phyloP scores from a whole-genome alignment of 257 asterid genomes.

The Echium plantagineum region DNA sequence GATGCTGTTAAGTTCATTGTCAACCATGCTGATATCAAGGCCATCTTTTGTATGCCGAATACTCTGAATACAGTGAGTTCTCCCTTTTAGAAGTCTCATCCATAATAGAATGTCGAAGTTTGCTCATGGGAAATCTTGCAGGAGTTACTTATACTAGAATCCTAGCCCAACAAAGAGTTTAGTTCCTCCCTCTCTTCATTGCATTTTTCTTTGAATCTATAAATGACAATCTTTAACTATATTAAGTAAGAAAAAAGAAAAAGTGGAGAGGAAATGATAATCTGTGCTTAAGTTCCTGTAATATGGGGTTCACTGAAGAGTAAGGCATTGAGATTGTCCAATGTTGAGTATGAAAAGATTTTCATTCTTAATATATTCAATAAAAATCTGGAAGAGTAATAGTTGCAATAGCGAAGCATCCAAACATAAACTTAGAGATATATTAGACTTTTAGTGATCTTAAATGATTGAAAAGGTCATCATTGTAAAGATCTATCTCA shows the following conservation, averaged over 20 bases:
- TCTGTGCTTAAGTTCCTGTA: not conserved
- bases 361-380: not conserved
- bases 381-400: no score
- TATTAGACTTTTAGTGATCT: no score
- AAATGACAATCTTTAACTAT: not conserved
- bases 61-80: no score
- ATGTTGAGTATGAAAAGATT: not conserved
- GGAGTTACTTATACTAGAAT: slow-evolving; percentile 14
- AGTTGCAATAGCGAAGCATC: not conserved
- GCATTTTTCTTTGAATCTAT: no score
- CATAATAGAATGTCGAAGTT: no score
- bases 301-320: not conserved
- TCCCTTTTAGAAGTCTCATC: no score
- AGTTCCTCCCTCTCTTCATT: not conserved
- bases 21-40: slow-evolving; percentile 71
- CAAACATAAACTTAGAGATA: not conserved
- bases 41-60: slow-evolving; percentile 35
- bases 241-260: no score
- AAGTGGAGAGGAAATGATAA: no score
- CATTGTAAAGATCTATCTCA: not conserved
- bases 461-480: no score
- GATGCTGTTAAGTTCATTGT: slow-evolving; percentile 89
- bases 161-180: not conserved
- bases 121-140: no score
- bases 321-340: not conserved